phyloP scores from a whole-genome alignment of 2,329 filamentous ascomycete species.

The Xylaria sp. region DNA sequence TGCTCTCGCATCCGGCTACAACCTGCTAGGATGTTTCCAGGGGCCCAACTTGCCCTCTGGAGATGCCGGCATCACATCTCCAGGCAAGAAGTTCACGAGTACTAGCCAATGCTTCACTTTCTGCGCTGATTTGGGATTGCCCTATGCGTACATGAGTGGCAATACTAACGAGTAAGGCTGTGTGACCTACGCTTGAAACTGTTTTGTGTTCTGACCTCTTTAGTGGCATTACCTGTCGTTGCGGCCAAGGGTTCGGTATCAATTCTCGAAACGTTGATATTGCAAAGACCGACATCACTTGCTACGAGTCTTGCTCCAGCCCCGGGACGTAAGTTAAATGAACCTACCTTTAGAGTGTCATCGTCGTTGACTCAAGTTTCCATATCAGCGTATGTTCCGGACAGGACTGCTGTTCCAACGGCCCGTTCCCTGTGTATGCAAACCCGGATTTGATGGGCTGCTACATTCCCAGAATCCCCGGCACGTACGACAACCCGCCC shows the following conservation, averaged over 20 bases:
- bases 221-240: conserved; percentile 12
- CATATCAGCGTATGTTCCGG: conserved; percentile 26
- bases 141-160: conserved; percentile 13
- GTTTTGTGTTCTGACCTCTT: background rate
- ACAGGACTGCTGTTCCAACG: conserved; percentile 32
- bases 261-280: background rate
- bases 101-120: conserved; percentile 9
- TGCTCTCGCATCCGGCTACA: conserved; percentile 20
- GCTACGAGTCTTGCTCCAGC: conserved; percentile 5
- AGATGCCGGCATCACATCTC: conserved; percentile 1
- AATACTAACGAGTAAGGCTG: conserved; percentile 8
- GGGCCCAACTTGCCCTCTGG: conserved; percentile 19
- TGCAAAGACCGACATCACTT: background rate
- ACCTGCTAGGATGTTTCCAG: conserved; percentile 34
- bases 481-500: conserved; percentile 11
- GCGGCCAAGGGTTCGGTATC: conserved; percentile 3
- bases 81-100: background rate
- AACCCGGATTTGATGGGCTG: conserved; percentile 54
- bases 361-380: background rate
- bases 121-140: conserved; percentile 22
- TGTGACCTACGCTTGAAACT: background rate
- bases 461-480: conserved; percentile 41
- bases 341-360: background rate
- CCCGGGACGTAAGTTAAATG: conserved; percentile 2
- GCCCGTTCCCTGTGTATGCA: conserved; percentile 50